Evolutionary conservation across 768 basidiomycete genomes (phyloP).

Genomic region (Sistotremastrum niveocremeum): DNA sequence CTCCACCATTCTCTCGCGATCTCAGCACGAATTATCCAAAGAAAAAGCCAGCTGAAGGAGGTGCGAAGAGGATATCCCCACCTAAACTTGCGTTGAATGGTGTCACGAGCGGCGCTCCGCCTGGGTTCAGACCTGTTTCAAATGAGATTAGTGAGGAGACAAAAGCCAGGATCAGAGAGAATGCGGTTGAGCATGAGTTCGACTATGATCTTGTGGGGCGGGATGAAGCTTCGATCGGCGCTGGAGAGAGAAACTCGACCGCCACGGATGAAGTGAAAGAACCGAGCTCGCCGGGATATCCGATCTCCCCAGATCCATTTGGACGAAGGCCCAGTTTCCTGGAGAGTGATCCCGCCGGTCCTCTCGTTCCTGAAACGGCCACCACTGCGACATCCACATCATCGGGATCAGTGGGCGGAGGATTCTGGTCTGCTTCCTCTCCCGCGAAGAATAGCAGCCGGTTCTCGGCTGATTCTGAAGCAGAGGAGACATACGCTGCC

Average conservation of each 20-base stretch:
- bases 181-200: neutral
- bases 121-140: slow-evolving; percentile 22
- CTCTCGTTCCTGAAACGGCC: slow-evolving; percentile 30
- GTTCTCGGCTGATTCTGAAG: slow-evolving; percentile 64
- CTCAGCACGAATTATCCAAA: too few species aligned
- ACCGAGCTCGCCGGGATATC: slow-evolving; percentile 51
- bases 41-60: too few species aligned
- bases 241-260: slow-evolving; percentile 14
- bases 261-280: slow-evolving; percentile 3
- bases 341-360: slow-evolving; percentile 17
- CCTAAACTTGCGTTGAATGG: slow-evolving; percentile 59
- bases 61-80: slow-evolving; percentile 13
- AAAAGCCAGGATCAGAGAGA: neutral
- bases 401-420: too few species aligned
- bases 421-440: too few species aligned
- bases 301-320: slow-evolving; percentile 77
- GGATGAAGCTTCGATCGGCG: slow-evolving; percentile 6
- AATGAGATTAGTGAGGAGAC: neutral
- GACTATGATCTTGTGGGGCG: neutral
- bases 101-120: slow-evolving; percentile 46
- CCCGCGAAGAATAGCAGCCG: slow-evolving; percentile 27
- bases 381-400: slow-evolving; percentile 11
- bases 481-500: slow-evolving; percentile 12
- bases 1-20: too few species aligned
- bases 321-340: slow-evolving; percentile 16